Evolutionary conservation across 257 asterid genomes (phyloP), one percentile per base, ranked within the genome.

Genomic region (Petunia axillaris): DNA sequence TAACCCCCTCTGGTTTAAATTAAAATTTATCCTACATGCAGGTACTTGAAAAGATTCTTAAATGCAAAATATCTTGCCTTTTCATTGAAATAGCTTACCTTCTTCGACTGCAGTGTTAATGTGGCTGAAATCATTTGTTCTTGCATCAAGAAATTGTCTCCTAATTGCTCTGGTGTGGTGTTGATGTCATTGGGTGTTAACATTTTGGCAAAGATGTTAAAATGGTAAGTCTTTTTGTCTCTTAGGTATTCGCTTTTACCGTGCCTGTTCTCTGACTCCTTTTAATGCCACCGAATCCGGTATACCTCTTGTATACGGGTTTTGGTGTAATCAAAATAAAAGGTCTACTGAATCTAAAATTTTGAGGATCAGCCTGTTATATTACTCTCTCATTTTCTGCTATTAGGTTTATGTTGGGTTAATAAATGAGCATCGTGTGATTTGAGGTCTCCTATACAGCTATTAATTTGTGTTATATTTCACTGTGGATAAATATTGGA

Each of bases 111-210:
- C 97, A 95, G 98, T 39, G 39, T 92, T 80, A 87, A 92, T 68
- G 88, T 89, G 67, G 97, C 91, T 80, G 98, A 93, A 87, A 88
- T 94, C 83, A 71, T 96, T 50, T 96, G 95, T 81, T 78, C 89
- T 83, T 83, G 90, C 86, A 88, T 91, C 73, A 96, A 91, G 88
- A 87, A 87, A 81, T 82, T 90, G 71, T 80, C 91, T 71, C 90
- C 97, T 53, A 88, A 88, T 77, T 76, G 86, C 85, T 64, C 82
- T 86, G 97, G 96, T 48, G 93, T 87, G 39, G 82, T 74, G 66
- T 87, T 87, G 85, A 96, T 92, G 97, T 87, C 98, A 79, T 79
- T 87, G 97, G 97, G 94, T 68, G 92, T 96, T 81, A 89, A 87
- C 73, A 86, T 91, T 70, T 85, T 96, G 91, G 84, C 97, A 57